Evolutionary conservation across 306 rosid genomes (phyloP).

Genomic region (Hippophae tibetana): DNA sequence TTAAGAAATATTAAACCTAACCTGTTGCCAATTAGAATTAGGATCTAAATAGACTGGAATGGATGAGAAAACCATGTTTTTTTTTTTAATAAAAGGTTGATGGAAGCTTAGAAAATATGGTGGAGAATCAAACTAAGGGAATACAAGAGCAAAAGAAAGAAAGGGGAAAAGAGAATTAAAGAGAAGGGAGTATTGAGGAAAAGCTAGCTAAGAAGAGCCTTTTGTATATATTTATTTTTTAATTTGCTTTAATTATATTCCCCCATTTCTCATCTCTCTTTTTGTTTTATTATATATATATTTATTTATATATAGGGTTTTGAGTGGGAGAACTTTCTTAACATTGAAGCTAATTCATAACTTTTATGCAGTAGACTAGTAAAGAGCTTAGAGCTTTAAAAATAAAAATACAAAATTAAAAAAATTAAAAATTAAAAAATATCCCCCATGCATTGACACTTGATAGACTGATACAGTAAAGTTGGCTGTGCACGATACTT

Average conservation of each 20-base stretch:
- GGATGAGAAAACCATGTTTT: conserved; percentile 91
- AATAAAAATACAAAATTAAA: too few species aligned
- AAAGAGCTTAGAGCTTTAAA: not conserved
- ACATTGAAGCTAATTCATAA: conserved; percentile 57
- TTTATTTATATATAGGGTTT: conserved; percentile 40
- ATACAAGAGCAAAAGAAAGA: conserved; percentile 63
- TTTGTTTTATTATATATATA: conserved; percentile 63
- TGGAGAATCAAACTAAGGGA: conserved; percentile 95
- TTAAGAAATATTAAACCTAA: conserved; percentile 30
- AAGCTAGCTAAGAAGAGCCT: conserved; percentile 33
- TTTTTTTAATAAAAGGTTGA: conserved; percentile 69
- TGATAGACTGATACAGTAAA: too few species aligned
- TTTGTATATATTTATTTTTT: conserved; percentile 69
- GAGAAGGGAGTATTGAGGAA: conserved; percentile 26
- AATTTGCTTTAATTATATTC: conserved; percentile 15
- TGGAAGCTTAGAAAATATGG: conserved; percentile 67
- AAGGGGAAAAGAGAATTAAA: conserved; percentile 16
- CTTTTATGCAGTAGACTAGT: conserved; percentile 31
- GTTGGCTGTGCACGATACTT: too few species aligned
- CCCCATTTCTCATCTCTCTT: conserved; percentile 58
- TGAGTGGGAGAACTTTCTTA: conserved; percentile 76
- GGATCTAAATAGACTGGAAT: conserved; percentile 97
- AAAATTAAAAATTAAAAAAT: too few species aligned
- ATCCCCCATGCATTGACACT: too few species aligned
- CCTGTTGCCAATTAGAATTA: conserved; percentile 93